These are phyloP conservation scores for Gypsophila paniculata DNA, from an alignment of 179 eudicot species.

Conservation along the genomic window DNA sequence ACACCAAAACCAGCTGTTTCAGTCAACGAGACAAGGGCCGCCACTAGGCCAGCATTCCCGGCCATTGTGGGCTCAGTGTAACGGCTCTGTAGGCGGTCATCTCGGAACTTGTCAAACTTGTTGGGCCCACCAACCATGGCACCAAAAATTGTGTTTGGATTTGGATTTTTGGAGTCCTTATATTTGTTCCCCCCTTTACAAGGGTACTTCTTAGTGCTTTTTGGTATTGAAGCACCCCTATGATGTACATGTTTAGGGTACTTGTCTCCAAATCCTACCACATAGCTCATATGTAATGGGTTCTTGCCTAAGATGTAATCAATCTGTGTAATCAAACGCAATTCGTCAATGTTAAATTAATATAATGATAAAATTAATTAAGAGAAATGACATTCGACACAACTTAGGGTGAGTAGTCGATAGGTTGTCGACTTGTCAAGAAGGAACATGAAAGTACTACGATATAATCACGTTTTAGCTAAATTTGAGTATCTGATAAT, in stretches of 20 bases:
- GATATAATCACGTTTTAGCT: no score
- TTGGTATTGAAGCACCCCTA: slow-evolving; percentile 72
- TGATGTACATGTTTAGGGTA: slow-evolving; percentile 70
- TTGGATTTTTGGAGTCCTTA: slow-evolving; percentile 44
- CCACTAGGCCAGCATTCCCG: slow-evolving; percentile 80
- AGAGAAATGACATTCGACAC: no score
- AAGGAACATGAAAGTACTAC: no score
- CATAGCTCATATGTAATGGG: slow-evolving; percentile 66
- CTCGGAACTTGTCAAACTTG: slow-evolving; percentile 45
- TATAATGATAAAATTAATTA: no score
- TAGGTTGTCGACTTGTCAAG: no score
- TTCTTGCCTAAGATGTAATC: slow-evolving; percentile 74
- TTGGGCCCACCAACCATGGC: slow-evolving; percentile 94
- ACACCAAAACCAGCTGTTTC: slow-evolving; percentile 45
- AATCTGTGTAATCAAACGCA: slow-evolving; percentile 35
- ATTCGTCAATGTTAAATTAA: not conserved
- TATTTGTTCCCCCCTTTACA: slow-evolving; percentile 63
- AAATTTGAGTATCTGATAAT: no score
- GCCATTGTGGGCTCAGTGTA: slow-evolving; percentile 81
- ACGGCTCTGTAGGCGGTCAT: slow-evolving; percentile 37
- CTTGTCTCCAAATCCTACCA: slow-evolving; percentile 58
- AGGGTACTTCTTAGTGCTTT: slow-evolving; percentile 37
- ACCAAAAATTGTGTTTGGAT: slow-evolving; percentile 55
- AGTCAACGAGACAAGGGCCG: slow-evolving; percentile 72
- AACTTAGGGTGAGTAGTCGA: no score